Base-by-base conservation (phyloP, 768 basidiomycete genomes). In the Mycena sanguinolenta region DNA sequence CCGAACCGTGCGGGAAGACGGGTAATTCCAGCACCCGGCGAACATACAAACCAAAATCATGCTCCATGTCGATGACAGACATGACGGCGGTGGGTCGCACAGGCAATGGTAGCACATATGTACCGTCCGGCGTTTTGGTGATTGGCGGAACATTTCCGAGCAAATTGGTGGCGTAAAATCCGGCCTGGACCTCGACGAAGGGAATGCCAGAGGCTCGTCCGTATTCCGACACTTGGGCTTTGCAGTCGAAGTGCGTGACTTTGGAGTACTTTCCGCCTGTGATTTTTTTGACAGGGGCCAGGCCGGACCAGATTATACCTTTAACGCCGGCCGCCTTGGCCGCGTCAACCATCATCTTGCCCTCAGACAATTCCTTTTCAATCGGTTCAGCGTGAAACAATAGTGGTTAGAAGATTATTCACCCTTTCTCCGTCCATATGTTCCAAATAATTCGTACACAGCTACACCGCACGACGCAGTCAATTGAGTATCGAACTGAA, bases 171-270 rank as follows among this genome's bases (percentile, higher is more conserved):
- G 60, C 61, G 58, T 67, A 72, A 1, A 25, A 55, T 28, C 60
- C 70, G 17, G 70, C 70, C 28, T 72, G 70, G 23, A 72, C 70
- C 57, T 72, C 49, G 28, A 64, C 66, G 42, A 72, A 72, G 16
- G 70, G 66, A 6, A 63, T 61, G 5, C 65, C 66, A 1, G 59
- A 58, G 13, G 38, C 23, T 6, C 66, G 55, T 25, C 42, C 70
- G 32, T 72, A 65, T 3, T 59, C 70, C 6, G 70, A 23, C 1
- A 72, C 66, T 1, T 3, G 19, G 12, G 70, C 65, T 27, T 72
- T 72, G 28, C 54, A 38, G 32, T 72, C 60, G 27, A 63, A 72
- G 36, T 72, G 61, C 16, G 17, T n/a, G 25, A 63, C 61, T 16
- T 58, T 19, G 0, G 36, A 7, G 19, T 58, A 63, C 34, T 68